Conservation (phyloP, 805 yeast species). For the Saccharomyces kudriavzevii region DNA sequence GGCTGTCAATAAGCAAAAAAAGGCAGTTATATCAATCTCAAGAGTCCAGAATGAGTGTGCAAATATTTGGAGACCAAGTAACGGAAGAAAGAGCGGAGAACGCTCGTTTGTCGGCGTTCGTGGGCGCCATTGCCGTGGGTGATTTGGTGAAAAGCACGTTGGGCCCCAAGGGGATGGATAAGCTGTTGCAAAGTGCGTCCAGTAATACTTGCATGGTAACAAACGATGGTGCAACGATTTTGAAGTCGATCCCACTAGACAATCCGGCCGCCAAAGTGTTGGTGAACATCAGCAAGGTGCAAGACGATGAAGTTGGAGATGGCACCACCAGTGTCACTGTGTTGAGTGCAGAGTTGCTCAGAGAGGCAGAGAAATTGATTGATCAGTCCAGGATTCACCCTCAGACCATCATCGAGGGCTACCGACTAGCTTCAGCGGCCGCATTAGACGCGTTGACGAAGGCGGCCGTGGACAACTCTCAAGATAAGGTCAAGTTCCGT, state of each 20-base stretch:
- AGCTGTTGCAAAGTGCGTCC: slow-evolving; percentile 78
- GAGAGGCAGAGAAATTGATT: slow-evolving; percentile 90
- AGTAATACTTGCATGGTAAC: slow-evolving; percentile 77
- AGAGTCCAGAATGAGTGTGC: slow-evolving; percentile 43
- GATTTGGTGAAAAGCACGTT: slow-evolving; percentile 88
- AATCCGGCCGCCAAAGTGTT: slow-evolving; percentile 95
- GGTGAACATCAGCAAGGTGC: slow-evolving; percentile 91
- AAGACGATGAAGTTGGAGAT: slow-evolving; percentile 97
- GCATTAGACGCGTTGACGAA: slow-evolving; percentile 74
- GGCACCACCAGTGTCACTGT: slow-evolving; percentile 97
- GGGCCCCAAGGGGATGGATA: slow-evolving; percentile 99
- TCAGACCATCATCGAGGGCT: slow-evolving; percentile 94
- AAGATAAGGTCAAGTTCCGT: slow-evolving; percentile 51
- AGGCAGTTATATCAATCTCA: not conserved
- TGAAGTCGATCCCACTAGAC: slow-evolving; percentile 88
- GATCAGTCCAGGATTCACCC: slow-evolving; percentile 88
- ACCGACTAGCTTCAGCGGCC: slow-evolving; percentile 77
- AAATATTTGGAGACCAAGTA: slow-evolving; percentile 94
- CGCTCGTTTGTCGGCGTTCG: slow-evolving; percentile 94
- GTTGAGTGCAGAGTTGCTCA: slow-evolving; percentile 77
- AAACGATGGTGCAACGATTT: slow-evolving; percentile 96
- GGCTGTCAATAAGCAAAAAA: not conserved
- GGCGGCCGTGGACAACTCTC: slow-evolving; percentile 66
- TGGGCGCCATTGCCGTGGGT: slow-evolving; percentile 98
- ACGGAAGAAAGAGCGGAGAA: slow-evolving; percentile 97